A percentile compares a stretch with the other conserved stretches of the same genome.
Evolutionary conservation across 345 rosid genomes (phyloP).

Genomic region (Populus deltoides): DNA sequence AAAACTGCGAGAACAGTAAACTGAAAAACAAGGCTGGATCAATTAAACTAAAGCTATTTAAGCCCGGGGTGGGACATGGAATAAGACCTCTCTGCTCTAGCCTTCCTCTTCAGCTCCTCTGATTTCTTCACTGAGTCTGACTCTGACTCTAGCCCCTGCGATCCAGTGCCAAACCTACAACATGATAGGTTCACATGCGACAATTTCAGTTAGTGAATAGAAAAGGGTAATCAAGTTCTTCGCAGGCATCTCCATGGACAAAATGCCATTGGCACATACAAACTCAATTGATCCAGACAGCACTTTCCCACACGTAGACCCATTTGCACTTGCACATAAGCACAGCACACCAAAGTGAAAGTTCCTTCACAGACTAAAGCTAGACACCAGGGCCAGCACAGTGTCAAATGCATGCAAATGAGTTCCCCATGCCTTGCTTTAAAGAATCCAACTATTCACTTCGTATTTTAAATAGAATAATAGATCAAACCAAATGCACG

Average conservation of each 20-base stretch:
- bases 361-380: neutral
- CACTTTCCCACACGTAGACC: neutral
- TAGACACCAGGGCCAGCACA: neutral
- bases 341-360: neutral
- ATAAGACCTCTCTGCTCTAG: conserved; percentile 85
- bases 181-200: neutral
- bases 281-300: neutral
- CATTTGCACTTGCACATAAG: neutral
- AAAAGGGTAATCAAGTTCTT: neutral
- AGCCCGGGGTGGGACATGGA: neutral
- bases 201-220: neutral
- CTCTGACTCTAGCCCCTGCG: conserved; percentile 9
- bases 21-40: neutral
- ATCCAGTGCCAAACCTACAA: neutral
- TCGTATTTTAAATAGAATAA: neutral
- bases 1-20: neutral
- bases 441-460: neutral
- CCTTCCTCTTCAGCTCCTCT: conserved; percentile 83
- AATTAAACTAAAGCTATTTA: neutral
- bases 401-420: neutral
- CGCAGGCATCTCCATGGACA: neutral
- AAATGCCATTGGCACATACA: neutral
- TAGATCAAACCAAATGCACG: neutral
- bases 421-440: neutral
- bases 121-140: conserved; percentile 52